phyloP scores from a whole-genome alignment of 495 filamentous ascomycete genomes.

The Xylaria curta region DNA sequence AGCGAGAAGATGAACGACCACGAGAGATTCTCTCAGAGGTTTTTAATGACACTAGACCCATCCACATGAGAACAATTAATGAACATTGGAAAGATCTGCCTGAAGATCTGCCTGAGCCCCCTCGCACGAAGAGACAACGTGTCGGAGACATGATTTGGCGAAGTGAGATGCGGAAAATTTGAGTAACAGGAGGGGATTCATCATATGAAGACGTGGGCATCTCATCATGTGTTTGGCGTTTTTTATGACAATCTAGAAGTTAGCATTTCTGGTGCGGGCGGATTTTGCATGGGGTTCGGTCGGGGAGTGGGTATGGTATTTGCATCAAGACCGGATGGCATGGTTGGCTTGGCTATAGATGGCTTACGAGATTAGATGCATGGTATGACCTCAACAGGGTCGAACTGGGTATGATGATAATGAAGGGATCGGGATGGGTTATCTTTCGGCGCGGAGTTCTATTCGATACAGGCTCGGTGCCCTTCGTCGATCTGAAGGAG shows the following conservation, averaged over 20 bases:
- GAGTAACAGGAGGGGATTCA: background rate
- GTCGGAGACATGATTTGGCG: slow-evolving; percentile 32
- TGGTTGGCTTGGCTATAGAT: background rate
- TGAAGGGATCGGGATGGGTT: background rate
- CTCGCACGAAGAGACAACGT: slow-evolving; percentile 29
- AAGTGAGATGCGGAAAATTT: background rate
- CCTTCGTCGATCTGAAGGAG: background rate
- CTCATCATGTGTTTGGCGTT: slow-evolving; percentile 1
- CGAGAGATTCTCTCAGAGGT: slow-evolving; percentile 34
- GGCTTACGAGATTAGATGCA: background rate
- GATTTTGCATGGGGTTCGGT: background rate
- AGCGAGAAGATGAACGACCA: slow-evolving; percentile 12
- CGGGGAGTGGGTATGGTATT: too few relatives aligned
- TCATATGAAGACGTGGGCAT: background rate
- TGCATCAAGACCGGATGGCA: background rate
- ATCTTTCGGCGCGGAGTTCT: background rate
- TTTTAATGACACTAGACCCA: slow-evolving; percentile 18
- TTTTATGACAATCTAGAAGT: background rate
- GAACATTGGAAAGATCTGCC: slow-evolving; percentile 30
- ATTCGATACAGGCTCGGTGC: background rate
- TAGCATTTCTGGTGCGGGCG: background rate
- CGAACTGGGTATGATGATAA: background rate
- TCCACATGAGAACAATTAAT: slow-evolving; percentile 27
- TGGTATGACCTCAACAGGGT: background rate
- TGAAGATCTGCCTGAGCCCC: background rate